These are phyloP conservation scores for Entomortierella chlamydospora DNA, from an alignment of 192 early-diverging fungal species.

Conservation along the genomic window DNA sequence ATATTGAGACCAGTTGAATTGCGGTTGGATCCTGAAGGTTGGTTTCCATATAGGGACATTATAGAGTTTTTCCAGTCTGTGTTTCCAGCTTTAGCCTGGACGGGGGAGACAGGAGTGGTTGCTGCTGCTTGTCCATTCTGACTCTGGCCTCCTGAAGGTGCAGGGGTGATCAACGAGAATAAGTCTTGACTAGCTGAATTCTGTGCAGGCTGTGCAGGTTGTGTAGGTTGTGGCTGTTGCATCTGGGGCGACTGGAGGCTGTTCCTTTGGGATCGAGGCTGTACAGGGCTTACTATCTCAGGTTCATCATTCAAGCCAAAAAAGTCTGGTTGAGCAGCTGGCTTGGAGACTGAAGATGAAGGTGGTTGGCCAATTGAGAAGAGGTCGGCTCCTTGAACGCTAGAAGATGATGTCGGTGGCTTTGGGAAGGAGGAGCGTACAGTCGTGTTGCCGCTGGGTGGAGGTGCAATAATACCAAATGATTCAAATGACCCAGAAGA, in stretches of 20 bases:
- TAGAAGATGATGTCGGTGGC: neutral
- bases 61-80: conserved; percentile 50
- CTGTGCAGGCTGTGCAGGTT: conserved; percentile 5
- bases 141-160: conserved; percentile 2
- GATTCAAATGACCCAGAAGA: conserved; percentile 28
- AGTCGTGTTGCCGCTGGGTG: conserved; percentile 26
- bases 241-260: conserved; percentile 8
- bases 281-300: neutral
- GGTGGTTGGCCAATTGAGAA: conserved; percentile 28
- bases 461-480: conserved; percentile 45
- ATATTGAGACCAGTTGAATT: conserved; percentile 13
- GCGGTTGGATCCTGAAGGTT: conserved; percentile 17
- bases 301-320: conserved; percentile 41
- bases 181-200: conserved; percentile 29
- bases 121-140: no score
- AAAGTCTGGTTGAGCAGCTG: conserved; percentile 24
- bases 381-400: conserved; percentile 25
- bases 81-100: conserved; percentile 11
- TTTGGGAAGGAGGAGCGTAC: conserved; percentile 15
- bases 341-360: neutral
- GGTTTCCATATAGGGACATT: conserved; percentile 50
- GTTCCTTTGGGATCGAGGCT: conserved; percentile 9
- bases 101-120: neutral
- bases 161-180: conserved; percentile 23
- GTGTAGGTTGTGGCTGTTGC: neutral